phyloP scores from a whole-genome alignment of 2,329 filamentous ascomycete species.

The Clonostachys rhizophaga region DNA sequence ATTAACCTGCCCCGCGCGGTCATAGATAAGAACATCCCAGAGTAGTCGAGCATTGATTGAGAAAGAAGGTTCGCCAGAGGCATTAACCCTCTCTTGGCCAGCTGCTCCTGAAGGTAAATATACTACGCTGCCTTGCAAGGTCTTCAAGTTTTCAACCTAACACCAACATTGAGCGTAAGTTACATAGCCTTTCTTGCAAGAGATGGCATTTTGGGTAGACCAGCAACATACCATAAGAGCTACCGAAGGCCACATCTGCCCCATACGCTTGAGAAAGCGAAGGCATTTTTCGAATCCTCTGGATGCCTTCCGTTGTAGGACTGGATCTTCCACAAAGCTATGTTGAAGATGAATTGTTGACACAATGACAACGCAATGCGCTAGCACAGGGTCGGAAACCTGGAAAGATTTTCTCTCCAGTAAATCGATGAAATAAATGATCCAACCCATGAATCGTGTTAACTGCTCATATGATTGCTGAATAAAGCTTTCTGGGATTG shows the following conservation, averaged over 20 bases:
- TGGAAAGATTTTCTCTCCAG: constrained; percentile 34
- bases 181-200: background rate
- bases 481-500: constrained; percentile 48
- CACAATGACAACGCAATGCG: constrained; percentile 44
- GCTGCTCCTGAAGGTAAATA: background rate
- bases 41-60: constrained; percentile 26
- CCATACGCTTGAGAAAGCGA: constrained; percentile 13
- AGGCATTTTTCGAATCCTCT: constrained; percentile 18
- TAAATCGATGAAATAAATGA: constrained; percentile 44
- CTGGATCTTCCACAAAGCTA: constrained; percentile 32
- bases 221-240: constrained; percentile 13
- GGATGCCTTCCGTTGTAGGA: constrained; percentile 12
- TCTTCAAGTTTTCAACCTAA: constrained; percentile 17
- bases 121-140: constrained; percentile 22
- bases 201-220: no score
- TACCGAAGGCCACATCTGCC: constrained; percentile 13
- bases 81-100: background rate
- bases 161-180: background rate
- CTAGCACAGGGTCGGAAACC: constrained; percentile 24
- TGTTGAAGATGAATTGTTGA: constrained; percentile 50
- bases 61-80: constrained; percentile 5
- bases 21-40: constrained; percentile 28
- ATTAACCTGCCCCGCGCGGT: constrained; percentile 17
- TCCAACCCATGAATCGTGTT: constrained; percentile 45
- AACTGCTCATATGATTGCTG: constrained; percentile 48